Percentiles rank a stretch among this genome's conserved stretches.
These are phyloP conservation scores for Yarrowia hollandica DNA, from an alignment of 805 yeast species.

Conservation along the genomic window DNA sequence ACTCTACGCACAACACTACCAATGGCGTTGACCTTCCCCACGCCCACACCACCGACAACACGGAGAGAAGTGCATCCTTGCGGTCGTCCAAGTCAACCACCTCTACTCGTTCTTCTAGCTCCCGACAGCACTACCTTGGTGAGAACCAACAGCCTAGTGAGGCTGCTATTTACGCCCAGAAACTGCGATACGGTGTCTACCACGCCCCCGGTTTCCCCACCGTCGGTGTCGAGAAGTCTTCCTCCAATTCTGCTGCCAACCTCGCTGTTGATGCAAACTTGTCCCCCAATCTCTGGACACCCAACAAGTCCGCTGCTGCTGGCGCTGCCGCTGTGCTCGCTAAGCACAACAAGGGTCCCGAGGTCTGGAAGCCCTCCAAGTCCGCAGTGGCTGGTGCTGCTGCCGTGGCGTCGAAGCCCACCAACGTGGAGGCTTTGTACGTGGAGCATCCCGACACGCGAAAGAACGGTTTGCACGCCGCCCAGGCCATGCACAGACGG, in stretches of 20 bases:
- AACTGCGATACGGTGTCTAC: conserved; percentile 41
- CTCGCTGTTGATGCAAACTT: conserved; percentile 40
- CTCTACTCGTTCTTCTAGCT: conserved; percentile 24
- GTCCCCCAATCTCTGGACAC: conserved; percentile 43
- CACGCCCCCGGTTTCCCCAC: conserved; percentile 43
- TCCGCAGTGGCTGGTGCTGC: conserved; percentile 30
- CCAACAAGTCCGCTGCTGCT: conserved; percentile 37
- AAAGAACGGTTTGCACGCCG: conserved; percentile 25
- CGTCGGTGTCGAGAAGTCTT: conserved; percentile 41
- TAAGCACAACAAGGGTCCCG: conserved; percentile 40
- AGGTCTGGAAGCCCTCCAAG: conserved; percentile 38
- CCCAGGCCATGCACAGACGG: conserved; percentile 30
- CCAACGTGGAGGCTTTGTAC: conserved; percentile 26
- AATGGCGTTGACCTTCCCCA: conserved; percentile 27
- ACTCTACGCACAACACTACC: conserved; percentile 29
- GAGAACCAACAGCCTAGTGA: conserved; percentile 28
- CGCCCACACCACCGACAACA: conserved; percentile 22
- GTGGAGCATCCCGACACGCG: conserved; percentile 31
- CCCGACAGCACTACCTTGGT: conserved; percentile 19
- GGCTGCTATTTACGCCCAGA: conserved; percentile 38
- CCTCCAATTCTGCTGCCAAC: conserved; percentile 41
- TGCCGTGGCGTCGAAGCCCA: conserved; percentile 17
- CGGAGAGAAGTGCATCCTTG: conserved; percentile 17
- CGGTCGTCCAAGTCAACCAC: conserved; percentile 25
- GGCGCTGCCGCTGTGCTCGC: conserved; percentile 45